phyloP scores from a whole-genome alignment of 2,329 filamentous ascomycete species.

The Ambrosiella xylebori region DNA sequence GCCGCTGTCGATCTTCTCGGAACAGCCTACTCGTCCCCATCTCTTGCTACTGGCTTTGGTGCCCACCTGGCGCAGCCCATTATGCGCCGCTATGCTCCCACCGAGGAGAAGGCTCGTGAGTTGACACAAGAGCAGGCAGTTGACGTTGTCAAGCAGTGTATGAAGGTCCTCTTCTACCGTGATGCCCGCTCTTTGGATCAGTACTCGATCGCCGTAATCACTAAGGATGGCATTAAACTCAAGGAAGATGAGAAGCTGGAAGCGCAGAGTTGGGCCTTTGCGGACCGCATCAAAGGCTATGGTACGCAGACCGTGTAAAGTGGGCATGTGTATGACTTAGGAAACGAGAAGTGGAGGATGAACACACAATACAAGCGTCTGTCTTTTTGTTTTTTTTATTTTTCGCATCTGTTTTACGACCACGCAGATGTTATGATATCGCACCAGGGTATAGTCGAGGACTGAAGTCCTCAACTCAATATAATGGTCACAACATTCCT shows the following conservation, averaged over 20 bases:
- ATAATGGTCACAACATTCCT: no score
- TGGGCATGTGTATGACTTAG: background rate
- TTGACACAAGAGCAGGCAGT: slow-evolving; percentile 66
- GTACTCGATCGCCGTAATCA: slow-evolving; percentile 83
- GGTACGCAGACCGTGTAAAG: slow-evolving; percentile 58
- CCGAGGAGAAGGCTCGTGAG: slow-evolving; percentile 58
- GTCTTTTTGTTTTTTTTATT: background rate
- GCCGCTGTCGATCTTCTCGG: slow-evolving; percentile 83
- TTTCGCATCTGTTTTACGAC: background rate
- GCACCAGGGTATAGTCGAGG: background rate
- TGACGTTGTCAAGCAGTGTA: slow-evolving; percentile 70
- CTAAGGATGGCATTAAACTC: slow-evolving; percentile 73
- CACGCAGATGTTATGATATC: background rate
- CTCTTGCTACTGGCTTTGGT: slow-evolving; percentile 84
- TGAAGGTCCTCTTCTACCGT: slow-evolving; percentile 97
- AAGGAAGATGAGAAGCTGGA: slow-evolving; percentile 77
- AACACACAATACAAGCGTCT: slow-evolving; percentile 11
- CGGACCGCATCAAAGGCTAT: slow-evolving; percentile 85
- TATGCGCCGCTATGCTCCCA: slow-evolving; percentile 65
- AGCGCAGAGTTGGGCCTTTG: slow-evolving; percentile 95
- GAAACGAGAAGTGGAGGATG: background rate
- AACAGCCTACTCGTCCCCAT: slow-evolving; percentile 76
- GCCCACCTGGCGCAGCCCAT: slow-evolving; percentile 85
- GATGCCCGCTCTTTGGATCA: slow-evolving; percentile 83
- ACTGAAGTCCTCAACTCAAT: no score